Base-by-base conservation (phyloP, 1,284 basidiomycete genomes). In the Melampsora larici-populina region DNA sequence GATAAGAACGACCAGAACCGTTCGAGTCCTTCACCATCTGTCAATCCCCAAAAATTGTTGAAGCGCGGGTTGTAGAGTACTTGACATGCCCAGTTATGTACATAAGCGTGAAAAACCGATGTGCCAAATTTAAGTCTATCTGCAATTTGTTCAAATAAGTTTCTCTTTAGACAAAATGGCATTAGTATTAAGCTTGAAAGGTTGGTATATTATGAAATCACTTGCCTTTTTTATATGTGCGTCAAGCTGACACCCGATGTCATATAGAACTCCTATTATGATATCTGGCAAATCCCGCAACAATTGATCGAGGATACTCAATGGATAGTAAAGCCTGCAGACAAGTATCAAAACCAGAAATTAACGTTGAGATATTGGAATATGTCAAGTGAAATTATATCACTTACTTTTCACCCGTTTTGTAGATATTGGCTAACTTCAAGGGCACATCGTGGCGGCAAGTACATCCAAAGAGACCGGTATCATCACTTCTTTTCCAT, bases 191-290 rank as follows among this genome's bases (percentile, higher is more conserved):
- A 24, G 4, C 21, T 17, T 55, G 11, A n/a, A 24, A 9, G 17
- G 9, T 33, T 24, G 24, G 3, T 9, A 43, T 33, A 63, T 2
- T 65, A 26, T 15, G 13, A 15, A 8, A 40, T 2, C 1, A 69
- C 15, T 31, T 11, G 51, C 36, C 67, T 69, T 69, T 18, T 17
- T 69, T 6, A 69, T 24, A 49, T 69, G 67, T n/a, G 67, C 29
- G 26, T 69, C 67, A 24, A 69, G 46, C 7, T 69, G 67, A 49
- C 67, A n/a, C n/a, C n/a, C n/a, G n/a, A n/a, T n/a, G n/a, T n/a
- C n/a, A n/a, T n/a, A n/a, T n/a, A n/a, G n/a, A n/a, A n/a, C n/a
- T n/a, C n/a, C n/a, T n/a, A n/a, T n/a, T n/a, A n/a, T n/a, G n/a
- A n/a, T n/a, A n/a, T n/a, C n/a, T n/a, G n/a, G n/a, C n/a, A n/a